Evolutionary conservation across 164 flowering plant genomes (phyloP).

Genomic region (Warburgia ugandensis): DNA sequence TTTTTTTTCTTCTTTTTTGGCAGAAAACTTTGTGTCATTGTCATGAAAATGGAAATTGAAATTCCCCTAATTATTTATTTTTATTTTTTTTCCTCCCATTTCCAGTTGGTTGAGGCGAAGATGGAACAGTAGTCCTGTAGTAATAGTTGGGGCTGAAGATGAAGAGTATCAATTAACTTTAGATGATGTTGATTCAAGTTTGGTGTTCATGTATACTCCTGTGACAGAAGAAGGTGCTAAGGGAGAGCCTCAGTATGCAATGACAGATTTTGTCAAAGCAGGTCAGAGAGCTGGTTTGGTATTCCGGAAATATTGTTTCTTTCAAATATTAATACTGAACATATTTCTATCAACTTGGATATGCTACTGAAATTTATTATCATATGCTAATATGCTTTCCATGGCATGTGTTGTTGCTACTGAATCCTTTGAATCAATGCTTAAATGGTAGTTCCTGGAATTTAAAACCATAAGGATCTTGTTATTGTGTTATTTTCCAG

Average conservation of each 20-base stretch:
- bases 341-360: no score
- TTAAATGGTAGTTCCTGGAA: no score
- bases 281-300: no score
- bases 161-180: slow-evolving; percentile 72
- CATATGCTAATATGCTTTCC: no score
- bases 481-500: no score
- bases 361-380: no score
- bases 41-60: no score
- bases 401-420: no score
- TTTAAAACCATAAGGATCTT: no score
- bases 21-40: background rate
- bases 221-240: slow-evolving; percentile 93
- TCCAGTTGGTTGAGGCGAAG: slow-evolving; percentile 90
- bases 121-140: slow-evolving; percentile 94
- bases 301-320: no score
- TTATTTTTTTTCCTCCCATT: slow-evolving; percentile 3
- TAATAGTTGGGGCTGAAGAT: slow-evolving; percentile 85
- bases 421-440: no score
- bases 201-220: slow-evolving; percentile 97
- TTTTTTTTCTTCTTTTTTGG: background rate
- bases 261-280: slow-evolving; percentile 96
- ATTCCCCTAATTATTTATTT: background rate
- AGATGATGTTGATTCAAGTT: slow-evolving; percentile 87
- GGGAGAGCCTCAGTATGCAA: slow-evolving; percentile 97
- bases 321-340: no score